Base-by-base conservation (phyloP, 2,329 filamentous ascomycete genomes). In the Aspergillus melleus region DNA sequence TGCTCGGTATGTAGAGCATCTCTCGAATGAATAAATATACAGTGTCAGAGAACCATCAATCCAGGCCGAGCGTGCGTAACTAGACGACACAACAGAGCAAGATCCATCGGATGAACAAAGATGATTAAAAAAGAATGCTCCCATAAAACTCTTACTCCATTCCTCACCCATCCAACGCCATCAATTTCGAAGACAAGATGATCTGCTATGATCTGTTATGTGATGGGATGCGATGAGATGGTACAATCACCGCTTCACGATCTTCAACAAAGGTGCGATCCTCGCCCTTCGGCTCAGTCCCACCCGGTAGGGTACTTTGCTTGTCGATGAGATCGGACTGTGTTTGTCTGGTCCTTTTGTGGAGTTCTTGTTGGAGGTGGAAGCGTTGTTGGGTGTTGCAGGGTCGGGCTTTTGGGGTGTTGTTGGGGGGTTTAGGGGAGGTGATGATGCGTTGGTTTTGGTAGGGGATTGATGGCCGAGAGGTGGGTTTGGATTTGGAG, bases 261-360 rank as follows among this genome's bases (percentile, higher is more conserved):
- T 68, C 61, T 78, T 79, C 58, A 83, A 67, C 64, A 84, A 68
- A 19, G 81, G 79, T 19, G 80, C 79, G 51, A 83, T 83, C 26
- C 78, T 71, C 22, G 79, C 79, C 58, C 72, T 73, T 54, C 79
- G 80, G 66, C 81, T 83, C 59, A 84, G 66, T 2, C 81, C 81
- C 5, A 84, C 80, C 0, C 81, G 75, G 52, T 76, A 78, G 2
- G 76, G 72, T 4, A 78, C 74, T 57, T 74, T 77, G 55, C 72
- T 72, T 49, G 72, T 75, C 49, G 68, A 70, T 30, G 71, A 69
- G 24, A 77, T 77, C 1, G 78, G 77, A 49, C 76, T 79, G 54
- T 79, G 77, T 58, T 76, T 78, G 14, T 67, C 62, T 11, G 75
- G 72, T 3, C 72, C 73, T 54, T 74, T 74, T 32, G 19, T 8